Evolutionary conservation across 2,329 filamentous ascomycete genomes (phyloP), one percentile per base, ranked within the genome.

Genomic region (Aspergillus sp.): DNA sequence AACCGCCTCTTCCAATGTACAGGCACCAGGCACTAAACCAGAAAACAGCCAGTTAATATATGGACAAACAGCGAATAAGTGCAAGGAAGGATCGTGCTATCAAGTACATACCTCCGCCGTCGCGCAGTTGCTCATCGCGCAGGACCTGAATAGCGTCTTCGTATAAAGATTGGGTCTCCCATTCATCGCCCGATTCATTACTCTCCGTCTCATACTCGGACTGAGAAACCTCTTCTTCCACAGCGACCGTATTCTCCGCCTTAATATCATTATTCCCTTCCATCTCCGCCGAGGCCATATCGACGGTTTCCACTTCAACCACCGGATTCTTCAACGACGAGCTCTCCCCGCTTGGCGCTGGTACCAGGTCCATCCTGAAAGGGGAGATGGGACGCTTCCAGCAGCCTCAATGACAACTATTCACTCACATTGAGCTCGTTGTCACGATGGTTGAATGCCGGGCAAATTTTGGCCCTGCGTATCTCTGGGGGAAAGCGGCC

Each of bases 1-100:
- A 46, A 77, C 71, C 27, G 85, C 81, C 68, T 95, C 85, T 50
- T 86, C 79, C 8, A 81, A 72, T 1, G 82, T 82, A 67, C 84
- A 88, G 27, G 70, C 69, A 46, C 77, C 76, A 32, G 77, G 64
- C n/a, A 68, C 63, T 66, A 56, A 37, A 47, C 39, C 12, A 34
- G 10, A 31, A 37, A 28, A 34, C 12, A 44, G 44, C n/a, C 27
- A 30, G 40, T 13, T 39, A 29, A 10, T 33, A 6, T 19, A 30
- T 27, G 33, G 26, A 37, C 13, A 45, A 35, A 50, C 46, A 52
- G 45, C 45, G 45, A 51, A 49, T 33, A 46, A 36, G 36, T 39
- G 46, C 42, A 43, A 39, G 19, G 19, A 19, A 19, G 4, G 19
- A 19, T 4, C 19, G 19, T 19, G 19, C 4, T 30, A 33, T 34